phyloP scores from a whole-genome alignment of 768 basidiomycete species.

The Coprinopsis strossmayeri region DNA sequence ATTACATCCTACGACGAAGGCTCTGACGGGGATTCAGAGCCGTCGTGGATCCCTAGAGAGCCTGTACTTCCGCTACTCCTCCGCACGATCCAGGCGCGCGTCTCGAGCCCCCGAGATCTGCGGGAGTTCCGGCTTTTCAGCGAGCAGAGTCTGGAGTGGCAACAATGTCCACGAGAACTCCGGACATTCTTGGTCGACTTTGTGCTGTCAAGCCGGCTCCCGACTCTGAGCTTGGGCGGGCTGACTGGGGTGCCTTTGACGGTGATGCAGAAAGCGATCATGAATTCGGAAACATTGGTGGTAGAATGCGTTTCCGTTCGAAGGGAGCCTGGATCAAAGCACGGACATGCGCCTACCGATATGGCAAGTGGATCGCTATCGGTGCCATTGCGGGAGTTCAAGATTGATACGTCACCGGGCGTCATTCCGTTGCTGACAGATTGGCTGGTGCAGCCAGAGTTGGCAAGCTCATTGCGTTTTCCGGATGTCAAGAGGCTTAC shows the following conservation, averaged over 20 bases:
- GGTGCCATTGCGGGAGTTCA: background rate
- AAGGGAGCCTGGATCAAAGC: no score
- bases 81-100: background rate
- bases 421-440: background rate
- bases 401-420: slow-evolving; percentile 1
- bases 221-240: background rate
- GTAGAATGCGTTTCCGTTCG: background rate
- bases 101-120: background rate
- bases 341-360: background rate
- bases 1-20: background rate
- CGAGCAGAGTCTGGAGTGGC: background rate
- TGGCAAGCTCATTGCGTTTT: background rate
- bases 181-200: background rate
- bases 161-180: background rate
- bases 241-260: background rate
- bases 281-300: background rate
- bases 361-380: background rate
- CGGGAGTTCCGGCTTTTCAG: background rate
- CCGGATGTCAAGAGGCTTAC: background rate
- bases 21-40: background rate
- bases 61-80: background rate
- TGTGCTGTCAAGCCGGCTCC: background rate
- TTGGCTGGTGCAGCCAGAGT: background rate
- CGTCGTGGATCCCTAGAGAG: background rate
- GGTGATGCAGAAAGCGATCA: background rate